These are phyloP conservation scores for Termitomyces sp. DNA, from an alignment of 768 basidiomycete genomes.

Conservation along the genomic window DNA sequence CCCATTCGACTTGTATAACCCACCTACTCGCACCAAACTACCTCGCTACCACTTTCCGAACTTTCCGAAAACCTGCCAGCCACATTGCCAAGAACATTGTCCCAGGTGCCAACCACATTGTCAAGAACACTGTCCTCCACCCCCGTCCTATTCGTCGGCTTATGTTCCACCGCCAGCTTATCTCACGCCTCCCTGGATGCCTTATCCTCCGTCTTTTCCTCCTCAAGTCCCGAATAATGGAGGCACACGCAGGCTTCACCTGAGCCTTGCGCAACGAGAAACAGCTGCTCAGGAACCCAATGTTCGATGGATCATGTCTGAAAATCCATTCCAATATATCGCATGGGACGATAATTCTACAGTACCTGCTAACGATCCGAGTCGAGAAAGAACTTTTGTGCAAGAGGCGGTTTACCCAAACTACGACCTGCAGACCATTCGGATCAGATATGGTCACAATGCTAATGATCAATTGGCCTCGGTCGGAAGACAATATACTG, in stretches of 20 bases:
- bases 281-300: not conserved
- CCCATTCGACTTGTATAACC: slow-evolving; percentile 2
- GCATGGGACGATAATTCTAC: too few species aligned
- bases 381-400: too few species aligned
- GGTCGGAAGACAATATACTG: not conserved
- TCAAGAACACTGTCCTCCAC: not conserved
- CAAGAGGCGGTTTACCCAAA: slow-evolving; percentile 1
- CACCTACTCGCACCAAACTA: slow-evolving; percentile 6
- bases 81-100: not conserved
- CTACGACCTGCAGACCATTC: not conserved
- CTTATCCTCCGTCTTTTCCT: not conserved
- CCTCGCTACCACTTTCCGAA: slow-evolving; percentile 1
- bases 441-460: not conserved
- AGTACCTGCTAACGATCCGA: too few species aligned
- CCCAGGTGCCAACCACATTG: too few species aligned
- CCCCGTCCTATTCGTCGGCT: too few species aligned
- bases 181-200: not conserved
- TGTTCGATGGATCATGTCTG: not conserved
- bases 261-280: not conserved
- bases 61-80: not conserved
- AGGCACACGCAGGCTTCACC: not conserved
- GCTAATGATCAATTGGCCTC: not conserved
- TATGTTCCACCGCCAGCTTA: not conserved
- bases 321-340: not conserved
- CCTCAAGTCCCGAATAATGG: not conserved